phyloP scores from a whole-genome alignment of 192 early-diverging fungal species.

The Chytriomyces hyalinus region DNA sequence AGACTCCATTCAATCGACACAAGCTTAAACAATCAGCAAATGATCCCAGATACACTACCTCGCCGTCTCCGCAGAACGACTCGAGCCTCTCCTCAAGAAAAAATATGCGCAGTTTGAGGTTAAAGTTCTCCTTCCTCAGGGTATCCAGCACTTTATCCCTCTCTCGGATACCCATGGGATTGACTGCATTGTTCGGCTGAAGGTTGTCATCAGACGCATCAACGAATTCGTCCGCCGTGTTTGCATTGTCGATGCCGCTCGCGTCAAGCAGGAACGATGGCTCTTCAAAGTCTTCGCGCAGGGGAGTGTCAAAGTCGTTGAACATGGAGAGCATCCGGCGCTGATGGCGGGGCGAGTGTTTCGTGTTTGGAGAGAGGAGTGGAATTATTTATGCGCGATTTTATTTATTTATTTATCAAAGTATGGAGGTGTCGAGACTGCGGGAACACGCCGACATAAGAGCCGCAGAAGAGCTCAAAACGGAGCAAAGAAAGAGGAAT shows the following conservation, averaged over 20 bases:
- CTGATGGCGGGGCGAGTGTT: neutral
- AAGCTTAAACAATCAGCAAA: too few species aligned
- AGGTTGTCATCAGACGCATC: constrained; percentile 6
- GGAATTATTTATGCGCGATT: too few species aligned
- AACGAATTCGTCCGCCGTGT: neutral
- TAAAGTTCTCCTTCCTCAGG: constrained; percentile 48
- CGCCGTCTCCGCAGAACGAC: neutral
- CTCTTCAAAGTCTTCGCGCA: constrained; percentile 13
- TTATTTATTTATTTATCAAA: neutral
- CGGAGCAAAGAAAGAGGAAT: constrained; percentile 47
- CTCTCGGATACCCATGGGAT: neutral
- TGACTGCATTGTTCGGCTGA: neutral
- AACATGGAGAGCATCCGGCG: neutral
- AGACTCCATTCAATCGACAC: too few species aligned
- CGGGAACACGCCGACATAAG: constrained; percentile 11
- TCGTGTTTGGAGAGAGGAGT: too few species aligned
- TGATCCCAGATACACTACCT: neutral
- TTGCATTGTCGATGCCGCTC: neutral
- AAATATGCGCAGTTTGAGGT: constrained; percentile 43
- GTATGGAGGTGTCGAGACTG: constrained; percentile 24
- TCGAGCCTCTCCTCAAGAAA: constrained; percentile 41
- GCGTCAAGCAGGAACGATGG: neutral
- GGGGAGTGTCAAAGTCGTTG: constrained; percentile 1
- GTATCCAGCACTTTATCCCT: constrained; percentile 30
- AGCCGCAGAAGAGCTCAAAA: constrained; percentile 41